Evolutionary conservation across 345 rosid species (phyloP), one percentile per base, ranked within the genome.

Genomic region (Hypericum androsaemum): DNA sequence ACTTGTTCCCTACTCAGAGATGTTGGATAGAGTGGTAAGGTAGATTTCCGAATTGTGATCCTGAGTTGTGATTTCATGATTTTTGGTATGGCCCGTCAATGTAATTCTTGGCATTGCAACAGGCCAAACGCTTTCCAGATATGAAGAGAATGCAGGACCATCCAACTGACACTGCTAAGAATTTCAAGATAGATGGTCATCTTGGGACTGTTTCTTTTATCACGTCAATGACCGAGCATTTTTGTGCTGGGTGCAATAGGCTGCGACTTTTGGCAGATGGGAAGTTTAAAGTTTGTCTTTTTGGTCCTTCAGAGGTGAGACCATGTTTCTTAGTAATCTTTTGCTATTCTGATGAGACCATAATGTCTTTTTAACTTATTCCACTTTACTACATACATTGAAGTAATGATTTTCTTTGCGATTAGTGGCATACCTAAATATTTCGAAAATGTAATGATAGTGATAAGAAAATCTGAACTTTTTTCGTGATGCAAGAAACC

Each of bases 281-380:
- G 48, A 92, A 88, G 80, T 83, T 88, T 65, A 88, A 92, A 88
- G 95, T 92, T n/a, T 92, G 98, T 77, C 82, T 92, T 69, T 92
- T 92, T 43, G 96, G 96, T 63, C 95, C 98, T 57, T 75, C 96
- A 41, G 98, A 88, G 95, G 95, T 81, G 64, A 68, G 39, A 10
- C 55, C 56, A 35, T 41, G 1, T 50, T 32, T 50, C 45, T 10
- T 53, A 39, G 44, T 7, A 46, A 7, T 32, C 47, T 52, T 13
- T 69, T 28, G 15, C 47, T 6, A 12, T 6, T 44, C 12, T 44
- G 12, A 44, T 44, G n/a, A 12, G 15, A 12, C 15, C 15, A 22
- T 22, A 22, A 22, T 22, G 32, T 22, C 32, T 22, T 22, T 1
- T 22, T 22, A 22, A 22, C 32, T 22, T 22, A 22, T 22, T 22